Evolutionary conservation across 495 filamentous ascomycete species (phyloP).

Genomic region (Tirmania nivea): DNA sequence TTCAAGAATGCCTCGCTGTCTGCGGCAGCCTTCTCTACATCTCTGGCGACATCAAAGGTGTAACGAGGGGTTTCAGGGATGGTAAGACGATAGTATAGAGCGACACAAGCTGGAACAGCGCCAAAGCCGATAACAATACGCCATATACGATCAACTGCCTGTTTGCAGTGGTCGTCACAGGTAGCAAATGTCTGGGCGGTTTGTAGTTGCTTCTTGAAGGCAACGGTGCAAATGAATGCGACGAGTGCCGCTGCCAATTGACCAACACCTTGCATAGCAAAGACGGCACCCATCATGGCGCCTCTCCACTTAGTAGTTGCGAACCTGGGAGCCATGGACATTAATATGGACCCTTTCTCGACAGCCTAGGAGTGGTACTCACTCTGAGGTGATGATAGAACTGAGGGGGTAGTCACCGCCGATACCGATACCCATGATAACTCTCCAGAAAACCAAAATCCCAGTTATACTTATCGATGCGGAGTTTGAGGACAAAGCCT

Average conservation of each 20-base stretch:
- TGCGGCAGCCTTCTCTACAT: constrained; percentile 45
- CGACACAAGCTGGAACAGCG: constrained; percentile 49
- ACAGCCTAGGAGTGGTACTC: constrained; percentile 14
- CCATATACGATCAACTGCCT: constrained; percentile 68
- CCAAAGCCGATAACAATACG: constrained; percentile 60
- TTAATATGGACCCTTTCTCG: neutral
- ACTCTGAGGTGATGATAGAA: constrained; percentile 69
- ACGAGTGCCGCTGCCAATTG: constrained; percentile 50
- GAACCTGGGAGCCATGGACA: constrained; percentile 27
- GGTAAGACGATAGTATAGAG: constrained; percentile 68
- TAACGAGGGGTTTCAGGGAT: constrained; percentile 62
- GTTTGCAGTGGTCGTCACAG: constrained; percentile 39
- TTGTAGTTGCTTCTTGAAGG: constrained; percentile 44
- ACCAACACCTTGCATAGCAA: constrained; percentile 70
- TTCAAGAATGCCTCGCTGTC: constrained; percentile 45
- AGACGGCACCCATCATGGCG: constrained; percentile 74
- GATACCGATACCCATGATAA: constrained; percentile 65
- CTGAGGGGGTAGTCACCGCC: constrained; percentile 75
- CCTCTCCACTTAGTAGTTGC: constrained; percentile 69
- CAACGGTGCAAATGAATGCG: constrained; percentile 44
- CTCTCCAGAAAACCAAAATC: constrained; percentile 71
- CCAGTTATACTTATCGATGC: constrained; percentile 49
- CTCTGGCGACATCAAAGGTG: constrained; percentile 59
- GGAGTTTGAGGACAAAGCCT: constrained; percentile 47
- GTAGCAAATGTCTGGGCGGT: constrained; percentile 24